Percentiles rank a stretch among this genome's conserved stretches.
phyloP scores from a whole-genome alignment of 2,329 filamentous ascomycete genomes.

The Septoria linicola region DNA sequence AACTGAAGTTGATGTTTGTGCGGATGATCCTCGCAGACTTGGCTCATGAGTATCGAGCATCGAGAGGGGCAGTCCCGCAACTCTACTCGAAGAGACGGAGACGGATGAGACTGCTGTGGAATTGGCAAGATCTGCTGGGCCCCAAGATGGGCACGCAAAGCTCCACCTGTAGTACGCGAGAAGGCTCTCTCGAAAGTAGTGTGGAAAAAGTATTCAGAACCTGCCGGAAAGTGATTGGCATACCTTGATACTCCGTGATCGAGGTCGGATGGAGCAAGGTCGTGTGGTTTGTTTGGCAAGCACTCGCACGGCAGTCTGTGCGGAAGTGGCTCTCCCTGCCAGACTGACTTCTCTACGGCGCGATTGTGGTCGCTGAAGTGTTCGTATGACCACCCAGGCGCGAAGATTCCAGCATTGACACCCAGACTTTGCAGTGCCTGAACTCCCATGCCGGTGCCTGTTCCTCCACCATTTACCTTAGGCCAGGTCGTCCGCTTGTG shows the following conservation, averaged over 20 bases:
- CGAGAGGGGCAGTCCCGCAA: neutral
- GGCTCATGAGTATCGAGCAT: neutral
- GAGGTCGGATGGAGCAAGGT: constrained; percentile 1
- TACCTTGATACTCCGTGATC: constrained; percentile 36
- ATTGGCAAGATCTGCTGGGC: neutral
- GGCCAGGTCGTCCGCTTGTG: constrained; percentile 42
- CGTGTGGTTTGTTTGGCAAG: constrained; percentile 7
- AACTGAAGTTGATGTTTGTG: neutral
- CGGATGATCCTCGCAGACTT: neutral
- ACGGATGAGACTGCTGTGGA: neutral
- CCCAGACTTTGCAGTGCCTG: constrained; percentile 38
- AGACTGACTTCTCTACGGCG: constrained; percentile 38
- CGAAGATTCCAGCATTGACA: constrained; percentile 46
- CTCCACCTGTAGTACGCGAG: neutral
- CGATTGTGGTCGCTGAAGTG: constrained; percentile 40
- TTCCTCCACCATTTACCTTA: constrained; percentile 42
- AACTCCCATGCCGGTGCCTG: constrained; percentile 44
- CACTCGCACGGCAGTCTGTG: constrained; percentile 33
- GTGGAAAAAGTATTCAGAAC: constrained; percentile 38
- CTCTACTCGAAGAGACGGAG: neutral
- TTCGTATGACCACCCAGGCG: constrained; percentile 50
- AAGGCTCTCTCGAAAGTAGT: constrained; percentile 42
- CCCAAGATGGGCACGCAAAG: neutral
- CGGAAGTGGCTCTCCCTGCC: constrained; percentile 38
- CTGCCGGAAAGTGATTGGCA: constrained; percentile 34